Evolutionary conservation across 495 filamentous ascomycete genomes (phyloP), one percentile per base, ranked within the genome.

Genomic region (Penicillium nucicola): DNA sequence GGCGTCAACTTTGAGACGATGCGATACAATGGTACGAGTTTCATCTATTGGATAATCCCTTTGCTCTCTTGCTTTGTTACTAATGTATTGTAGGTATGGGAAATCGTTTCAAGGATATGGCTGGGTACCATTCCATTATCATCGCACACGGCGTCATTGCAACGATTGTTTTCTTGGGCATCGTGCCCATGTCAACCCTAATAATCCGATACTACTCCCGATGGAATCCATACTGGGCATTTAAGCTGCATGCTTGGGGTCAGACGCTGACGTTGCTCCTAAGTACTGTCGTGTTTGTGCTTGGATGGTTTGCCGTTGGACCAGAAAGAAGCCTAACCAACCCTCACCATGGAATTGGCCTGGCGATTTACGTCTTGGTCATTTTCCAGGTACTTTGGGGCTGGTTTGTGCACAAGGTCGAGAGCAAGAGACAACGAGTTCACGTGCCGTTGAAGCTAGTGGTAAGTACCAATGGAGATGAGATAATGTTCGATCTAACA

Each of bases 1-100:
- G 91, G 90, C 2, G 64, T 95, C 13, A 95, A 96, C 67, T 90
- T 92, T 68, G 89, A 86, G 45, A 96, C 90, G n/a, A 96, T 90
- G 86, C 83, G 79, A 69, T 95, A 95, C 70, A 96, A 96, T 83
- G 91, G 91, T 93, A 7, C 1, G 13, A 11, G 22, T 12, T 3
- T 19, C 8, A 20, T 10, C 22, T 31, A 20, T 12, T 17, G 8
- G 8, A 48, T 19, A 32, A 18, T 28, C 25, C 5, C 25, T 28
- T 28, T 28, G 25, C 10, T 4, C 30, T 44, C 18, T 15, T 23
- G 5, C 22, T 13, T 37, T 30, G 31, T 28, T 28, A 39, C 47
- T 53, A 41, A 54, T 43, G 43, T 15, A 11, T 50, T 31, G n/a
- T 46, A 93, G 90, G 90, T 54, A 96, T 96, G 90, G 91, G 85